Evolutionary conservation across 192 early-diverging fungal genomes (phyloP).

Genomic region (Coemansia sp.): DNA sequence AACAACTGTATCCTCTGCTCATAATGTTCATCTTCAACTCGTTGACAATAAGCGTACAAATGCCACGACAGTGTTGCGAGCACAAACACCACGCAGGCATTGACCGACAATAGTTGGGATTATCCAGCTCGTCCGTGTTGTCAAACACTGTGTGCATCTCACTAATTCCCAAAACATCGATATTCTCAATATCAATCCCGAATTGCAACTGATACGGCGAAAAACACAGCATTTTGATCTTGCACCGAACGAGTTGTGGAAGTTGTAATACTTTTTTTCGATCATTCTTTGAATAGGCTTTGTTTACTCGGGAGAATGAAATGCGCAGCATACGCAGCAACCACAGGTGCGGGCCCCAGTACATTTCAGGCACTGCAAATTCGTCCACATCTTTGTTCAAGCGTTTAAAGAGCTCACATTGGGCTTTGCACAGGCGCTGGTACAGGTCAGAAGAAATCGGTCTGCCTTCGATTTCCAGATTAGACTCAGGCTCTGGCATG

Average conservation of each 20-base stretch:
- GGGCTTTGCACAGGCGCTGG: conserved; percentile 3
- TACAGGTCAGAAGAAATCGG: background rate
- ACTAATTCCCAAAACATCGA: background rate
- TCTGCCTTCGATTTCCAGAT: background rate
- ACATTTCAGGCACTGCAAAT: conserved; percentile 12
- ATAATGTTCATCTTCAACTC: conserved; percentile 25
- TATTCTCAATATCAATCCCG: background rate
- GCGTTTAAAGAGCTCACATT: background rate
- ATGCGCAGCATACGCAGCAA: conserved; percentile 12
- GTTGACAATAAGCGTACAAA: conserved; percentile 33
- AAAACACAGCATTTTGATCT: conserved; percentile 14
- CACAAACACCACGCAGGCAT: conserved; percentile 36
- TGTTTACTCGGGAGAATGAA: background rate
- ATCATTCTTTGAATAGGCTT: background rate
- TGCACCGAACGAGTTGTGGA: background rate
- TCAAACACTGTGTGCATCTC: background rate
- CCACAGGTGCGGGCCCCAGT: conserved; percentile 25
- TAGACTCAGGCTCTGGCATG: too few species aligned
- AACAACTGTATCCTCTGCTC: background rate
- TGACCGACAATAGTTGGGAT: conserved; percentile 11
- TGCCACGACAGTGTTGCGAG: conserved; percentile 21
- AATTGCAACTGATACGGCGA: conserved; percentile 23
- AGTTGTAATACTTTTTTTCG: too few species aligned
- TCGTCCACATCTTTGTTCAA: background rate
- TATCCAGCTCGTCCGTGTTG: background rate